A percentile compares a stretch with the other conserved stretches of the same genome.
Evolutionary conservation across 2,329 filamentous ascomycete species (phyloP).

Genomic region (Botryotinia narcissicola): DNA sequence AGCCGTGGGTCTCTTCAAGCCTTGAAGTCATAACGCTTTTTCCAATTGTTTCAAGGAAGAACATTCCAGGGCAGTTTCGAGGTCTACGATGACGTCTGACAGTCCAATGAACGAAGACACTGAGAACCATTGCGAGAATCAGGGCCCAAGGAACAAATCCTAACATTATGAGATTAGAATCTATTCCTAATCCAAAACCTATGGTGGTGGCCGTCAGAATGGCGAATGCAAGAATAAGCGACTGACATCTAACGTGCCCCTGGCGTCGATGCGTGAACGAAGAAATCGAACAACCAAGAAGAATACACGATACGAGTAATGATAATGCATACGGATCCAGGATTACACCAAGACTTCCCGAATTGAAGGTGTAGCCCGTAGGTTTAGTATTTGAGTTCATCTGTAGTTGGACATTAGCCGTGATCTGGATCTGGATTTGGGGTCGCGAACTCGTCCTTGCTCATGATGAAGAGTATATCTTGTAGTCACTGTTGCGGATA

Average conservation of each 20-base stretch:
- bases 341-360: constrained; percentile 27
- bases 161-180: constrained; percentile 39
- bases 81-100: neutral
- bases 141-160: constrained; percentile 41
- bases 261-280: constrained; percentile 41
- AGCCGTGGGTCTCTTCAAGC: neutral
- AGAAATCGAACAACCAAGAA: constrained; percentile 41
- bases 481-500: constrained; percentile 30
- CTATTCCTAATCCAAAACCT: constrained; percentile 33
- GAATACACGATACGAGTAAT: constrained; percentile 40
- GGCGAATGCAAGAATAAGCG: constrained; percentile 36
- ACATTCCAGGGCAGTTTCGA: neutral
- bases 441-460: constrained; percentile 22
- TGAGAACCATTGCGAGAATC: constrained; percentile 40
- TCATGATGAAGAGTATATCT: constrained; percentile 35
- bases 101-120: constrained; percentile 35
- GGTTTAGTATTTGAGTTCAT: neutral
- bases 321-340: constrained; percentile 38
- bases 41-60: neutral
- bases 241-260: constrained; percentile 37
- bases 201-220: constrained; percentile 31
- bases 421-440: neutral
- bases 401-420: neutral
- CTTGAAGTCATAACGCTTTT: neutral
- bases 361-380: constrained; percentile 19